Conservation (phyloP, 2,329 filamentous ascomycete species). For the Elsinoe necatrix region DNA sequence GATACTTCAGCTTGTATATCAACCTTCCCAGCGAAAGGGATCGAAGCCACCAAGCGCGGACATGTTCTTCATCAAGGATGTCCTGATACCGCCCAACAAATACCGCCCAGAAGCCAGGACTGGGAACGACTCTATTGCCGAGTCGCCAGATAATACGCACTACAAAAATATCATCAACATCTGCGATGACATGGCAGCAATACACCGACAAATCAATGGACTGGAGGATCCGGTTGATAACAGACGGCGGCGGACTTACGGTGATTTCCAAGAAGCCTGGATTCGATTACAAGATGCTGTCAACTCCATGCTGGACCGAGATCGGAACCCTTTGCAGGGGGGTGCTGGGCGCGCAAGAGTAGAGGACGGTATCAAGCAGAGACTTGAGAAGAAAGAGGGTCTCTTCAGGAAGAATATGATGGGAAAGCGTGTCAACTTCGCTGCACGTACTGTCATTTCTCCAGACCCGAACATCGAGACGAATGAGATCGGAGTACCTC, state of each 20-base stretch:
- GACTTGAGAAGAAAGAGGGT: conserved; percentile 96
- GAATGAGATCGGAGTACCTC: conserved; percentile 95
- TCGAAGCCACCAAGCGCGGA: conserved; percentile 55
- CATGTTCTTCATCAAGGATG: conserved; percentile 86
- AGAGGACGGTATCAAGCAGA: conserved; percentile 94
- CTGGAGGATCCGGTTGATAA: conserved; percentile 37
- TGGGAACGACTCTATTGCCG: conserved; percentile 71
- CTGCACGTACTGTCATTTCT: conserved; percentile 93
- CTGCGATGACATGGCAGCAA: conserved; percentile 64
- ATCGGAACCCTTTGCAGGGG: conserved; percentile 74
- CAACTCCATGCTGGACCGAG: conserved; percentile 85
- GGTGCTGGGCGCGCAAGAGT: conserved; percentile 61
- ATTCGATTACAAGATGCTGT: conserved; percentile 78
- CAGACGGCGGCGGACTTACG: conserved; percentile 54
- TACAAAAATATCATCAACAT: conserved; percentile 77
- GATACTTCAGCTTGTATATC: conserved; percentile 76
- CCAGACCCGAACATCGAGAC: conserved; percentile 98
- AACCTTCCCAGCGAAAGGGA: conserved; percentile 57
- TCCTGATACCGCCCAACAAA: conserved; percentile 86
- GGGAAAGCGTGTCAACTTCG: conserved; percentile 99
- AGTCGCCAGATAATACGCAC: conserved; percentile 78
- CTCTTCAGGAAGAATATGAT: conserved; percentile 99
- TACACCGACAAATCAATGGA: conserved; percentile 59
- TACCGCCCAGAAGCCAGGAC: conserved; percentile 81
- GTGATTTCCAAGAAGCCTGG: conserved; percentile 72